Percentiles rank a stretch among this genome's conserved stretches.
These are phyloP conservation scores for Phytophthora pisi DNA, from an alignment of 352 stramenopile genomes.

Conservation along the genomic window DNA sequence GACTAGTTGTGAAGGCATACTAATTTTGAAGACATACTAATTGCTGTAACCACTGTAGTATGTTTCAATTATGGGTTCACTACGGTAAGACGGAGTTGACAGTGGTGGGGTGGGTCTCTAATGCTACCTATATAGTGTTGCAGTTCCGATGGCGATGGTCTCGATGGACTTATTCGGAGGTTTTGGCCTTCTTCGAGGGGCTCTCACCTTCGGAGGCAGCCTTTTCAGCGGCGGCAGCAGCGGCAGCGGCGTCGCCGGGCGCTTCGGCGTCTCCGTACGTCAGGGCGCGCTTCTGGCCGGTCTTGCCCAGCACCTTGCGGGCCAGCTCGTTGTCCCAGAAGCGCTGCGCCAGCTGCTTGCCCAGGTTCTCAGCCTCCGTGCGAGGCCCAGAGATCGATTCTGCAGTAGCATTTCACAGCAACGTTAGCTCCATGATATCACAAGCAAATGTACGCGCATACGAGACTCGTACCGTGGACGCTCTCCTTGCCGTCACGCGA, in stretches of 20 bases:
- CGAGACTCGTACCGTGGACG: conserved; percentile 44
- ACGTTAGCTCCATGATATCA: neutral
- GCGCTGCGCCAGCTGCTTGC: conserved; percentile 63
- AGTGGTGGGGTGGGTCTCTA: neutral
- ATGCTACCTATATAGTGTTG: conserved; percentile 10
- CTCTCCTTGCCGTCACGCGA: conserved; percentile 74
- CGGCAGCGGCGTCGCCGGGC: conserved; percentile 72
- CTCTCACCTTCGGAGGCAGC: neutral
- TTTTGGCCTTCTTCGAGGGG: conserved; percentile 30
- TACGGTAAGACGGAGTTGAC: neutral
- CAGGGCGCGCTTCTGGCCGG: conserved; percentile 70
- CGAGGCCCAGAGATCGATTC: conserved; percentile 63
- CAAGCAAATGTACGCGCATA: neutral
- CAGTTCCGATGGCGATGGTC: neutral
- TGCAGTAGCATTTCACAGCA: conserved; percentile 3
- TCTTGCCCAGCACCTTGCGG: conserved; percentile 61
- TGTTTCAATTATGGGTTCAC: conserved; percentile 1
- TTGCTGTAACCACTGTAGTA: no score
- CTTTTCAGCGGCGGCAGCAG: conserved; percentile 51
- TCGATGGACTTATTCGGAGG: conserved; percentile 23
- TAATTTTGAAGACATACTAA: no score
- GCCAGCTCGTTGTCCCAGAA: conserved; percentile 67
- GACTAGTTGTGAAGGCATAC: no score
- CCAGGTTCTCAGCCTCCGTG: conserved; percentile 61
- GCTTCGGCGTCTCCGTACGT: conserved; percentile 78